A percentile compares a stretch with the other conserved stretches of the same genome.
These are phyloP conservation scores for Vinca major DNA, from an alignment of 305 asterid genomes.

Conservation along the genomic window DNA sequence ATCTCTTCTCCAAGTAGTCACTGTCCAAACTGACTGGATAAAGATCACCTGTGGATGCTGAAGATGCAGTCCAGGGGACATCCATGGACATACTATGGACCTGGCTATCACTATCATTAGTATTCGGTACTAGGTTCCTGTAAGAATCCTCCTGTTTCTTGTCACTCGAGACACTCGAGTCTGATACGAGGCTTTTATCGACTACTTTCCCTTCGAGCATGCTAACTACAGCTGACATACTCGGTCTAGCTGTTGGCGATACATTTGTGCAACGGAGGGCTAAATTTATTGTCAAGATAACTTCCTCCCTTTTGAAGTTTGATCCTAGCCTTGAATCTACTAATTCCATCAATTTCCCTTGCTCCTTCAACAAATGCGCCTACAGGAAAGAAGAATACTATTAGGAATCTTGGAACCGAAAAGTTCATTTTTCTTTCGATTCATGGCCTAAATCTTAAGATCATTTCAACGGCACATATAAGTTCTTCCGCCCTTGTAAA, in stretches of 20 bases:
- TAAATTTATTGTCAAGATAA: conserved; percentile 27
- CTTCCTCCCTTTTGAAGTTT: conserved; percentile 36
- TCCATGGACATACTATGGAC: conserved; percentile 27
- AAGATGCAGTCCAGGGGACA: conserved; percentile 33
- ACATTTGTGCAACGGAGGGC: conserved; percentile 49
- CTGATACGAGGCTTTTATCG: conserved; percentile 18
- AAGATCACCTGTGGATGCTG: conserved; percentile 36
- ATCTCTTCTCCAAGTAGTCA: conserved; percentile 3
- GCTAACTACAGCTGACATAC: conserved; percentile 60
- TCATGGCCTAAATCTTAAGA: not conserved
- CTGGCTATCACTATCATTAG: not conserved
- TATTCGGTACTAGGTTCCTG: not conserved
- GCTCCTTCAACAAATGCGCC: conserved; percentile 43
- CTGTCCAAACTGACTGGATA: conserved; percentile 33
- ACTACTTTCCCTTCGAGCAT: conserved; percentile 47
- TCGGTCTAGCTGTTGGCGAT: conserved; percentile 47
- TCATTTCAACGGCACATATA: not conserved
- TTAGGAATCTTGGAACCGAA: not conserved
- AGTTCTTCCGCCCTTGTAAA: not conserved
- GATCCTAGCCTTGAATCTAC: conserved; percentile 50
- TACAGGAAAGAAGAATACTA: conserved; percentile 3
- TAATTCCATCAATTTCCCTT: conserved; percentile 42
- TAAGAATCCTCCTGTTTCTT: not conserved
- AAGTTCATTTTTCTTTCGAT: not conserved
- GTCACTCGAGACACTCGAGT: conserved; percentile 8